Base-by-base conservation (phyloP, 352 stramenopile species). In the Globisporangium irregulare region DNA sequence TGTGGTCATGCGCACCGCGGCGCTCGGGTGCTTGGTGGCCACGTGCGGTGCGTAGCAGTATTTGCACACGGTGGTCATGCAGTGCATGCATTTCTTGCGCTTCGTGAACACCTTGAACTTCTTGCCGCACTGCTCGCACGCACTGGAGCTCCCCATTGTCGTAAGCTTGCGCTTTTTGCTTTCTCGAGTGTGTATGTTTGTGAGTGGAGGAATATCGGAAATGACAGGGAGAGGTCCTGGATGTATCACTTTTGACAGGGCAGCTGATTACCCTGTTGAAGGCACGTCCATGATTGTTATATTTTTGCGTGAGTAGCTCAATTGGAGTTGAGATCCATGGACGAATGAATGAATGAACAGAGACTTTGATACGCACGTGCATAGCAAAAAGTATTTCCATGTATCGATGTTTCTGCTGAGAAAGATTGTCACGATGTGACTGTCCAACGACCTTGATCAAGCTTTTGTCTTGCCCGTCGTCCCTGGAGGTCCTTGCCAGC, bases 91-190 rank as follows among this genome's bases (percentile, higher is more conserved):
- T 62, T 88, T 89, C 66, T 81, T 86, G 68, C 84, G 84, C 67
- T 81, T 80, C 8, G 73, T 70, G 65, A 93, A 91, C 38, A 93
- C 80, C 58, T 89, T 91, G 62, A 93, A 85, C 74, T 90, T 91
- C 73, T 91, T 90, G 73, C 73, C 72, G 64, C 84, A 92, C 63
- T 63, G 63, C 63, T 63, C 60, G 25, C 63, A 54, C 9, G 24
- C 38, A 20, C 51, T 27, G 24, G 55, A 54, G 22, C 38, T 36
- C 18, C 54, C 25, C 63, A 34, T 51, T 15, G 14, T 48, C 4
- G 38, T n/a, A n/a, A n/a, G 22, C 25, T 54, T 27, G 18, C n/a
- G 29, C 29, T 61, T 22, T 25, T 6, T 32, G 14, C 27, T 61
- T 22, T 25, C 10, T 61, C 3, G 9, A 10, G 32, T 38, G 32